These are phyloP conservation scores for Spergularia marina DNA, from an alignment of 148 eudicot genomes.

Conservation along the genomic window DNA sequence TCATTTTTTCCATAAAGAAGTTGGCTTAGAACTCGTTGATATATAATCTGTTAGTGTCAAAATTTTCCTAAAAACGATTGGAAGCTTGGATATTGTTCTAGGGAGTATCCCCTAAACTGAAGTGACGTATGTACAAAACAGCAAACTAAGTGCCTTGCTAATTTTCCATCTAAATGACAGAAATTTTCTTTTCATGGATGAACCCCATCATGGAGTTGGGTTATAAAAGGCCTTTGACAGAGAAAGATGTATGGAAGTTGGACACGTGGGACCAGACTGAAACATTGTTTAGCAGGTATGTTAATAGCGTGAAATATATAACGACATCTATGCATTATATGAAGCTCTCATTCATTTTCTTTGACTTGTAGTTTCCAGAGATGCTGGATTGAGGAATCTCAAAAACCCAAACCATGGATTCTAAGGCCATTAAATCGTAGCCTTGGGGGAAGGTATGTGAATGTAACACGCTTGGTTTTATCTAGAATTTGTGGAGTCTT, in stretches of 20 bases:
- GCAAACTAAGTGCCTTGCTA: slow-evolving; percentile 9
- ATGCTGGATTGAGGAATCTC: slow-evolving; percentile 76
- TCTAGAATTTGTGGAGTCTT: slow-evolving; percentile 1
- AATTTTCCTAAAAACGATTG: background rate
- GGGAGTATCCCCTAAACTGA: background rate
- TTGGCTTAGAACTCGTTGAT: background rate
- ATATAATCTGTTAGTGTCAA: background rate
- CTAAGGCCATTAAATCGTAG: slow-evolving; percentile 78
- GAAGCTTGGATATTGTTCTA: background rate
- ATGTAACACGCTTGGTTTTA: background rate
- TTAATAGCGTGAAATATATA: slow-evolving; percentile 6
- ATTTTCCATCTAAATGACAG: slow-evolving; percentile 36
- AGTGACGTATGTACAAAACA: background rate
- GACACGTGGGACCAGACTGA: slow-evolving; percentile 92
- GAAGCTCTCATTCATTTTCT: background rate
- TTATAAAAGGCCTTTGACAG: slow-evolving; percentile 84
- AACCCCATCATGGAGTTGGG: slow-evolving; percentile 81
- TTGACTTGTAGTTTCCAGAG: slow-evolving; percentile 60
- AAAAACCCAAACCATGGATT: slow-evolving; percentile 75
- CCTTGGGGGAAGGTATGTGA: slow-evolving; percentile 79
- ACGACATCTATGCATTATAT: slow-evolving; percentile 4
- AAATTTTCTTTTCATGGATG: slow-evolving; percentile 76
- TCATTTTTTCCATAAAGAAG: background rate
- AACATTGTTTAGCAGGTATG: slow-evolving; percentile 75
- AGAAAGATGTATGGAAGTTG: slow-evolving; percentile 94